phyloP scores from a whole-genome alignment of 768 basidiomycete genomes.

The Amanita molliuscula region DNA sequence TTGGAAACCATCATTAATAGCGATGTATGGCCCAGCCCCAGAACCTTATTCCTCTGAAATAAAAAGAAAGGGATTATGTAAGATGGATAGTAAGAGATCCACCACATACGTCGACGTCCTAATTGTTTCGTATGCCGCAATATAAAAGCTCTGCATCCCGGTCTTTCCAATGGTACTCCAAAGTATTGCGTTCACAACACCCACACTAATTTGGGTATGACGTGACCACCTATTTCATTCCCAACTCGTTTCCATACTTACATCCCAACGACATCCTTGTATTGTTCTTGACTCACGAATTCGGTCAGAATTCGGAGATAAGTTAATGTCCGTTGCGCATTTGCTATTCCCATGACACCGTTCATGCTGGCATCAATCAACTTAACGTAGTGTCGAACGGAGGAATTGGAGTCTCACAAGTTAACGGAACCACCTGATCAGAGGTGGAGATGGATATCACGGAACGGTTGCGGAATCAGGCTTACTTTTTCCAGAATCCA shows the following conservation, averaged over 20 bases:
- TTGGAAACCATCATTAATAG: constrained; percentile 59
- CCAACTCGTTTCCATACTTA: constrained; percentile 16
- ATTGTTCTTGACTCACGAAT: constrained; percentile 77
- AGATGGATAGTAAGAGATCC: neutral
- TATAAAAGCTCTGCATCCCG: constrained; percentile 31
- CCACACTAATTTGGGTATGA: constrained; percentile 22
- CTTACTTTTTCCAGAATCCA: constrained; percentile 28
- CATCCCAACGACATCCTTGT: constrained; percentile 64
- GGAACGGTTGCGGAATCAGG: neutral
- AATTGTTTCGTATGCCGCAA: constrained; percentile 35
- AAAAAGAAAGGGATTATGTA: neutral
- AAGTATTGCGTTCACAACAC: constrained; percentile 58
- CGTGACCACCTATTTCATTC: neutral
- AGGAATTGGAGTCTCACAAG: constrained; percentile 27
- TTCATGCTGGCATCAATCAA: constrained; percentile 31
- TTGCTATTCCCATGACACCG: constrained; percentile 84
- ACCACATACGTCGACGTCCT: constrained; percentile 28
- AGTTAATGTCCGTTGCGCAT: constrained; percentile 77
- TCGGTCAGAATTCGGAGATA: constrained; percentile 74
- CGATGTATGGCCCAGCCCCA: constrained; percentile 44
- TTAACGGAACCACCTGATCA: constrained; percentile 48
- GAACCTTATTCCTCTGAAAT: constrained; percentile 52
- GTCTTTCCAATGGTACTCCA: constrained; percentile 44
- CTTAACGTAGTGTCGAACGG: constrained; percentile 7
- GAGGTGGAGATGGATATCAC: neutral